These are phyloP conservation scores for Dactylella cylindrospora DNA, from an alignment of 2,329 filamentous ascomycete species.

Conservation along the genomic window DNA sequence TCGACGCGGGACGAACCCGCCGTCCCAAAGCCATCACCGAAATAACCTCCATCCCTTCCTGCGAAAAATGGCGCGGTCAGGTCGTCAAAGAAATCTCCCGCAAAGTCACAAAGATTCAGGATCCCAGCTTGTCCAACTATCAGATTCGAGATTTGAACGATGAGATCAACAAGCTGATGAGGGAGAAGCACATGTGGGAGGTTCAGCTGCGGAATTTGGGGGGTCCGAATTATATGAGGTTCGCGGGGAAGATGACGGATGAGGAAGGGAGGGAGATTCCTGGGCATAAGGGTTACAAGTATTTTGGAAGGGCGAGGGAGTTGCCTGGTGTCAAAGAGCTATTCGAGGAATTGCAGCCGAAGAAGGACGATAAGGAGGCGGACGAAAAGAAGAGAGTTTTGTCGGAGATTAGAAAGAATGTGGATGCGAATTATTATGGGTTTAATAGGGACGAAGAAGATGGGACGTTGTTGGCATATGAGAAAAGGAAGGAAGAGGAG, in stretches of 20 bases:
- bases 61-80: conserved; percentile 98
- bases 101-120: conserved; percentile 95
- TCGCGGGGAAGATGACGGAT: conserved; percentile 68
- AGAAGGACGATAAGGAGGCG: conserved; percentile 59
- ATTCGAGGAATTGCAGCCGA: conserved; percentile 73
- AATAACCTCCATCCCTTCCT: conserved; percentile 77
- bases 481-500: conserved; percentile 79
- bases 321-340: conserved; percentile 94
- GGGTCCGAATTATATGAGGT: conserved; percentile 94
- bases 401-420: conserved; percentile 62
- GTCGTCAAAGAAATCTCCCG: conserved; percentile 95
- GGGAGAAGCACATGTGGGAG: conserved; percentile 99
- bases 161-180: conserved; percentile 98
- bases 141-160: conserved; percentile 98
- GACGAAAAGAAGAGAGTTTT: conserved; percentile 51
- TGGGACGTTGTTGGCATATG: conserved; percentile 74
- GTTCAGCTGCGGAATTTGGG: conserved; percentile 91
- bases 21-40: conserved; percentile 89
- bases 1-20: conserved; percentile 81
- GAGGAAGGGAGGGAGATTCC: conserved; percentile 71
- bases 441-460: conserved; percentile 93
- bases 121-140: conserved; percentile 85
- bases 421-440: conserved; percentile 94
- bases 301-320: conserved; percentile 87
- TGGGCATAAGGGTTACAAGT: conserved; percentile 72